Evolutionary conservation across 2,329 filamentous ascomycete species (phyloP), one percentile per base, ranked within the genome.

Genomic region (Aspergillus ochraceoroseus): DNA sequence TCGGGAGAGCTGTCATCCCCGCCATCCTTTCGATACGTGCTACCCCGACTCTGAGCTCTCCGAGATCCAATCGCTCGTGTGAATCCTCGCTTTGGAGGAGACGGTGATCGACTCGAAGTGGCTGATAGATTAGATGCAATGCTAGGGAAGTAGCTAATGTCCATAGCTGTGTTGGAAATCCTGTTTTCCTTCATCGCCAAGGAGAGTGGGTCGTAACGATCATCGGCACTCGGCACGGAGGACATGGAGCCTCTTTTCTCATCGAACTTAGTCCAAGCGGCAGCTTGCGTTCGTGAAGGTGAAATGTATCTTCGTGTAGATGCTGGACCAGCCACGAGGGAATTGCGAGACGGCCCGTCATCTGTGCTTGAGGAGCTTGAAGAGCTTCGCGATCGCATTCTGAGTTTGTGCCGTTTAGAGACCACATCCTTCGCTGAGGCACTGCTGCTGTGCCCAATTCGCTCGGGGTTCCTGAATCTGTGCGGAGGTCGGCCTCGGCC

Each of bases 121-220:
- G 80, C 76, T 3, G 83, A 85, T 6, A 83, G 59, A 41, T 84
- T 80, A 48, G 77, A 72, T 14, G 75, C 75, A 44, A 82, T 76
- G 8, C 73, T 74, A 3, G 79, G 77, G 36, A 82, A 73, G 20
- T 75, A 70, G 1, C 66, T 63, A 25, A 56, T 45, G 19, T 57
- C 57, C 11, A 51, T 50, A 26, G 66, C 66, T 20, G 67, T 66
- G 37, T 57, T 65, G 5, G 66, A 62, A 14, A 52, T 68, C 52
- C 53, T 77, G 63, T 44, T 72, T 58, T 61, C 71, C 23, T 64
- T 55, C 22, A 64, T 69, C 26, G 72, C 68, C 7, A 68, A 49
- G 8, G 57, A 59, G 34, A 62, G 51, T 34, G 54, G 52, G 36
- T 53, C 62, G 38, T 51, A 57, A 42, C 51, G 56, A 31, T 62